phyloP scores from a whole-genome alignment of 139 green algal species.

The Deuterostichococcus epilithicus region DNA sequence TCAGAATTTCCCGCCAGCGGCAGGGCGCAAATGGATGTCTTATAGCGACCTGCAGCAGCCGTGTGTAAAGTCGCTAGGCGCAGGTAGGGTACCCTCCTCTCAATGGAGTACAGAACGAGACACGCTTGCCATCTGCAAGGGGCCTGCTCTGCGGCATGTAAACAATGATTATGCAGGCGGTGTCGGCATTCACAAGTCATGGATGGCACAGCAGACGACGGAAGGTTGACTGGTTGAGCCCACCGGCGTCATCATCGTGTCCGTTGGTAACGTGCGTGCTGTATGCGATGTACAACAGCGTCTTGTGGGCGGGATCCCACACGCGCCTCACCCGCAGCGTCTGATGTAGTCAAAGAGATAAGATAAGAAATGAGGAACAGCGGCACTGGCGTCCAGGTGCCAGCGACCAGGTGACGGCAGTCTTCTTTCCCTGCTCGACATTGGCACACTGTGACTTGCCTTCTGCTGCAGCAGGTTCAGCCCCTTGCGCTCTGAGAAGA shows the following conservation, averaged over 20 bases:
- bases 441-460: constrained; percentile 2
- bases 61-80: background rate
- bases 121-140: background rate
- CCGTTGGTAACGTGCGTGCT: constrained; percentile 46
- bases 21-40: constrained; percentile 53
- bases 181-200: background rate
- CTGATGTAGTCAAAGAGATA: constrained; percentile 26
- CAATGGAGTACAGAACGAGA: background rate
- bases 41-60: constrained; percentile 21
- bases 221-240: background rate
- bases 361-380: background rate
- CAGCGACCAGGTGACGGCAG: background rate
- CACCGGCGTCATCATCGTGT: background rate
- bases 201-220: background rate
- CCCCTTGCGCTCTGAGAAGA: constrained; percentile 72
- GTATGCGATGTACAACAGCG: constrained; percentile 72
- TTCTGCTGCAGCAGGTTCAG: constrained; percentile 78
- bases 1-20: constrained; percentile 21
- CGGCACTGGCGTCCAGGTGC: background rate
- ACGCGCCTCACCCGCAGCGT: constrained; percentile 69
- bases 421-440: background rate
- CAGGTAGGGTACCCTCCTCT: background rate
- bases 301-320: constrained; percentile 58
- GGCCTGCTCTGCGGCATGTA: too few relatives aligned
- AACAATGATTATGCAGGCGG: background rate